These are phyloP conservation scores for Diaporthe amygdali DNA, from an alignment of 2,329 filamentous ascomycete genomes.

Conservation along the genomic window DNA sequence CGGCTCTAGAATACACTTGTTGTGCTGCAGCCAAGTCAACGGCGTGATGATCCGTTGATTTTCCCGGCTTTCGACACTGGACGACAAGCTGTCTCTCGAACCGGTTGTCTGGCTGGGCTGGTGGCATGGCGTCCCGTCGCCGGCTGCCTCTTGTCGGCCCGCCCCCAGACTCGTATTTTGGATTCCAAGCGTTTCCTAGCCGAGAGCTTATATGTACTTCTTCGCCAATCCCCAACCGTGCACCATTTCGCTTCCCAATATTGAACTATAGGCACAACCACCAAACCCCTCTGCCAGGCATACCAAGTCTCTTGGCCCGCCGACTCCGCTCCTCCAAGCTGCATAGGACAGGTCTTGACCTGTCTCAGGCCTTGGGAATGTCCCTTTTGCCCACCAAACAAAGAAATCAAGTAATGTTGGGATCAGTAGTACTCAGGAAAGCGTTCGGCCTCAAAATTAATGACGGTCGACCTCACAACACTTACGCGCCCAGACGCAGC, in stretches of 20 bases:
- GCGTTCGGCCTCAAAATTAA: background rate
- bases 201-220: background rate
- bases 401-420: background rate
- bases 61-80: background rate
- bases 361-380: background rate
- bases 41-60: background rate
- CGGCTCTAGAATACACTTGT: background rate
- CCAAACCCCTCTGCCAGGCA: background rate
- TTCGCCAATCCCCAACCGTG: background rate
- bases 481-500: background rate
- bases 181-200: background rate
- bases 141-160: background rate
- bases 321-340: background rate
- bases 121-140: background rate
- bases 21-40: background rate
- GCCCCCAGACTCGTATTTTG: background rate
- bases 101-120: background rate
- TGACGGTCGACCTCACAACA: background rate
- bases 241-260: background rate
- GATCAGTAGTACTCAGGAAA: background rate
- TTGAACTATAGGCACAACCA: background rate
- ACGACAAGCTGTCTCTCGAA: background rate
- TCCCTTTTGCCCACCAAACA: background rate
- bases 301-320: background rate
- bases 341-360: background rate